Evolutionary conservation across 176 grass and related monocot species (phyloP).

Genomic region (Tuctoria greenei): DNA sequence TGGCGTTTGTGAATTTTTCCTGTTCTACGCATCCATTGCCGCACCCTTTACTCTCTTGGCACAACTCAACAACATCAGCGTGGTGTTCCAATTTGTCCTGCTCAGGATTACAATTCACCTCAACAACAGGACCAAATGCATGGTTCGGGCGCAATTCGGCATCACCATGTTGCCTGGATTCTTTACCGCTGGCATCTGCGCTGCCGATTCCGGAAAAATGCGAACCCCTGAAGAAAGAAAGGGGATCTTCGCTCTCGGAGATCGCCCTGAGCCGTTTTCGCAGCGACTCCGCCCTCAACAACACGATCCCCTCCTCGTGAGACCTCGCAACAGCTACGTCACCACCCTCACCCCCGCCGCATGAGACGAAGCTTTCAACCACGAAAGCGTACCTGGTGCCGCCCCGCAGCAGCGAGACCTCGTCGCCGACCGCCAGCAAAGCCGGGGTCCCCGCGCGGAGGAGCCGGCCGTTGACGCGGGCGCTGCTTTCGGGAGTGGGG

Average conservation of each 20-base stretch:
- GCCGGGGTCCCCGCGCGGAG: conserved; percentile 21
- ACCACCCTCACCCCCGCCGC: background rate
- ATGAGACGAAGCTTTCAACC: conserved; percentile 62
- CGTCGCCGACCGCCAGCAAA: conserved; percentile 57
- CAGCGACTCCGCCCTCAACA: conserved; percentile 54
- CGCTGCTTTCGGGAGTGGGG: conserved; percentile 20
- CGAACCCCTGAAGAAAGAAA: conserved; percentile 61
- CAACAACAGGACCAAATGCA: background rate
- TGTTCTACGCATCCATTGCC: background rate
- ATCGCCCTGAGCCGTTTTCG: conserved; percentile 57
- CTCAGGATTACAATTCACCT: background rate
- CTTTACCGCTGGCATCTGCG: conserved; percentile 1
- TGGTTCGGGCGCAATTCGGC: background rate
- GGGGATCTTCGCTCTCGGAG: conserved; percentile 55
- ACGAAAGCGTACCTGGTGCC: conserved; percentile 50
- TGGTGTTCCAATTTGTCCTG: conserved; percentile 16
- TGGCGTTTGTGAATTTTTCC: background rate
- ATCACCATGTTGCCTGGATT: background rate
- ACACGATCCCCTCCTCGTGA: conserved; percentile 32
- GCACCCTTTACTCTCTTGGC: background rate
- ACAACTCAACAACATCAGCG: background rate
- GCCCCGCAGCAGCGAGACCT: conserved; percentile 35
- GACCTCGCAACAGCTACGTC: background rate
- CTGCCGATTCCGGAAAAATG: background rate
- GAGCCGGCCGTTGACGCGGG: conserved; percentile 53